Conservation (phyloP, 2,329 filamentous ascomycete genomes). For the Pyrenophora seminiperda region DNA sequence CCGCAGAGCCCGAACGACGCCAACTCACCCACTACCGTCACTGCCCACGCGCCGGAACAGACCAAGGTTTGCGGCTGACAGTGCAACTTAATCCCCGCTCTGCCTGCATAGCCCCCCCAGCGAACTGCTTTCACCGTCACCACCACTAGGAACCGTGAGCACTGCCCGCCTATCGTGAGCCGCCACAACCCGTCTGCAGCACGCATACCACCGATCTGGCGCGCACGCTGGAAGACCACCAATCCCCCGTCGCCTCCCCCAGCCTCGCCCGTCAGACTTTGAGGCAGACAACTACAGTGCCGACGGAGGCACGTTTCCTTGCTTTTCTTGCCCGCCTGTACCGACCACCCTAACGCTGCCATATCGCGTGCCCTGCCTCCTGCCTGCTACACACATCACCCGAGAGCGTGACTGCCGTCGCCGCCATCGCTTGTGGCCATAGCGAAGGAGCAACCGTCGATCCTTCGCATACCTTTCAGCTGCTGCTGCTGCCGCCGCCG, state of each 20-base stretch:
- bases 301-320: constrained; percentile 53
- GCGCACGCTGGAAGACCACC: constrained; percentile 43
- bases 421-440: constrained; percentile 19
- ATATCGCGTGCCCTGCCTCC: constrained; percentile 1
- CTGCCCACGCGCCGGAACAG: constrained; percentile 22
- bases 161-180: constrained; percentile 28
- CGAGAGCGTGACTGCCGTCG: constrained; percentile 21
- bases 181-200: constrained; percentile 15
- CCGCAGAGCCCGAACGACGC: constrained; percentile 25
- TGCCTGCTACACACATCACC: constrained; percentile 9
- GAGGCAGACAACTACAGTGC: constrained; percentile 45
- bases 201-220: constrained; percentile 45
- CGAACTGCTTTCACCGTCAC: constrained; percentile 12
- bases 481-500: constrained; percentile 19
- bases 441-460: constrained; percentile 24
- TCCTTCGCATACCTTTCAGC: constrained; percentile 16
- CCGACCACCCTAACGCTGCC: constrained; percentile 51
- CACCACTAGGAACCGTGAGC: constrained; percentile 17
- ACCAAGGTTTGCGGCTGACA: constrained; percentile 34
- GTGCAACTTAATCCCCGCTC: constrained; percentile 26
- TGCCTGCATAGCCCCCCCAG: constrained; percentile 19
- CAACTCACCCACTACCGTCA: constrained; percentile 27
- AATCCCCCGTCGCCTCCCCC: constrained; percentile 42
- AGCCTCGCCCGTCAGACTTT: constrained; percentile 37
- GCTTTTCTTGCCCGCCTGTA: constrained; percentile 53